These are phyloP conservation scores for Lactuca saligna DNA, from an alignment of 129 eudicot genomes.

Conservation along the genomic window DNA sequence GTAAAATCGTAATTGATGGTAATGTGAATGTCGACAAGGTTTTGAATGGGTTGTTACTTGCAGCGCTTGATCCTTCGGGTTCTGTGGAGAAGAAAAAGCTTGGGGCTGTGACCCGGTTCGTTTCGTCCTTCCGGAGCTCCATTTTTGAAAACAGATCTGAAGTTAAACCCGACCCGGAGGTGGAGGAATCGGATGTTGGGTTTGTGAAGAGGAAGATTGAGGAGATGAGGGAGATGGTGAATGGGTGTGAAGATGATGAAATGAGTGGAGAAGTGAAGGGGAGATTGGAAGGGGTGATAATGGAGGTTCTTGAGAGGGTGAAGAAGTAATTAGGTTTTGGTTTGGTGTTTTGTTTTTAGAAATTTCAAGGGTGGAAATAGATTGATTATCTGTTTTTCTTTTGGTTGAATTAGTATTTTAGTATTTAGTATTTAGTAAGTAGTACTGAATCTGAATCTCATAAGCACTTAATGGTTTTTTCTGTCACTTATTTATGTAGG, in stretches of 20 bases:
- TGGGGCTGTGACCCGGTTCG: constrained; percentile 34
- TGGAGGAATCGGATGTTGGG: constrained; percentile 13
- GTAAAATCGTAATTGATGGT: constrained; percentile 12
- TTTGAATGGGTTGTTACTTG: constrained; percentile 40
- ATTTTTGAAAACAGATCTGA: constrained; percentile 36
- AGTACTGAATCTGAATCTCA: not conserved
- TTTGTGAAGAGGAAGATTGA: constrained; percentile 33
- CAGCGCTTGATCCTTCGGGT: constrained; percentile 51
- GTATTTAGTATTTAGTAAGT: not conserved
- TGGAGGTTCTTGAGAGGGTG: not conserved
- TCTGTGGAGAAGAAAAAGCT: constrained; percentile 32
- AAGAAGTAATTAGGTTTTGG: not conserved
- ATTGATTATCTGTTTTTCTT: not conserved
- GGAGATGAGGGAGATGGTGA: constrained; percentile 36
- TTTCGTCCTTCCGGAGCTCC: constrained; percentile 47
- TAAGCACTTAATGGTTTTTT: not conserved
- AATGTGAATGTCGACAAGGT: constrained; percentile 31
- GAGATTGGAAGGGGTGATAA: constrained; percentile 42
- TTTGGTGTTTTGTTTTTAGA: too few relatives aligned
- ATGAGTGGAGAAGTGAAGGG: constrained; percentile 33
- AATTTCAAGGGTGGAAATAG: too few relatives aligned
- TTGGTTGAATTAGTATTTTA: not conserved
- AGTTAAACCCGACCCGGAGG: constrained; percentile 19
- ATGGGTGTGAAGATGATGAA: constrained; percentile 10
- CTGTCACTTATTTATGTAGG: not conserved